Percentiles rank a stretch among this genome's conserved stretches.
phyloP scores from a whole-genome alignment of 2,329 filamentous ascomycete species.

The Colletotrichum cuscutae region DNA sequence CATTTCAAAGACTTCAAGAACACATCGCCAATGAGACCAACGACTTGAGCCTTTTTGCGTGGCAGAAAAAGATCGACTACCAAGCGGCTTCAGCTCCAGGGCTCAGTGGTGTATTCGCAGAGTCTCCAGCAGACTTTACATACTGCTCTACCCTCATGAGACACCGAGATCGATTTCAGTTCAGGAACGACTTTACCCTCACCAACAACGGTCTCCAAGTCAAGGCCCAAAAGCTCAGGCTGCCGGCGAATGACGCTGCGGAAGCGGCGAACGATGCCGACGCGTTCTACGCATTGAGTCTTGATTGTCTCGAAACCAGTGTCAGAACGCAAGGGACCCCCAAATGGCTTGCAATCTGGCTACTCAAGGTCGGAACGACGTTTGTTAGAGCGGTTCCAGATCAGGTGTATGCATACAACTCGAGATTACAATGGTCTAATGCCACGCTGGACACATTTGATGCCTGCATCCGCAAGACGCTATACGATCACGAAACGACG shows the following conservation, averaged over 20 bases:
- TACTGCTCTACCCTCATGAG: not conserved
- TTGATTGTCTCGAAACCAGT: constrained; percentile 3
- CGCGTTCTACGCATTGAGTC: not conserved
- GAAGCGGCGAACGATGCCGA: not conserved
- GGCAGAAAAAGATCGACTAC: not conserved
- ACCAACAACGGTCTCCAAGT: not conserved
- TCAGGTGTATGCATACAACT: not conserved
- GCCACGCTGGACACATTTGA: not conserved
- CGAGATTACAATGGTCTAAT: not conserved
- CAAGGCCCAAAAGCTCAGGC: not conserved
- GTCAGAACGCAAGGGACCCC: not conserved
- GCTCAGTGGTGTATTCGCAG: not conserved
- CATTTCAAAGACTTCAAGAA: constrained; percentile 37
- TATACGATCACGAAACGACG: not conserved
- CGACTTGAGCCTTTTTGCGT: constrained; percentile 10
- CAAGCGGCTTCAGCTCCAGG: not conserved
- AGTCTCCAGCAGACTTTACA: not conserved
- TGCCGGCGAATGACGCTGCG: not conserved
- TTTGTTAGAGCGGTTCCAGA: not conserved
- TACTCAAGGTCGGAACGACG: not conserved
- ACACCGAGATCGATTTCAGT: constrained; percentile 2
- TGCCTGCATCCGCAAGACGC: not conserved
- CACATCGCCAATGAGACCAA: not conserved
- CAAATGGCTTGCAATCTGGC: constrained; percentile 5
- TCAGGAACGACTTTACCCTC: constrained; percentile 6